A percentile compares a stretch with the other conserved stretches of the same genome.
phyloP scores from a whole-genome alignment of 805 yeast genomes.

The Saccharomycodes ludwigii region DNA sequence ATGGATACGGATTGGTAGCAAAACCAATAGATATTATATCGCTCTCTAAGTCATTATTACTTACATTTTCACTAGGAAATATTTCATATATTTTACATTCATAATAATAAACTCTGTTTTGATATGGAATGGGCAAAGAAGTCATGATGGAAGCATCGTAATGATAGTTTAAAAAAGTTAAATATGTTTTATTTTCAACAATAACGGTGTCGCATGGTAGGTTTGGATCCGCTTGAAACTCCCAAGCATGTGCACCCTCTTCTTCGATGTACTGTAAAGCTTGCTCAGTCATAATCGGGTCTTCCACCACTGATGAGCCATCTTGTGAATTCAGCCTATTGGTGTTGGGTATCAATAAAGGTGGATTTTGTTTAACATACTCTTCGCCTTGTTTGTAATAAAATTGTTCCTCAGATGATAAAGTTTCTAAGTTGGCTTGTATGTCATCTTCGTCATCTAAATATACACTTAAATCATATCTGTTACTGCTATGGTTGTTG shows the following conservation, averaged over 20 bases:
- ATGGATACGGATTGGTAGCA: slow-evolving; percentile 82
- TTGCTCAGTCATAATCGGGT: slow-evolving; percentile 24
- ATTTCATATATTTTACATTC: slow-evolving; percentile 74
- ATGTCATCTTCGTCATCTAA: slow-evolving; percentile 52
- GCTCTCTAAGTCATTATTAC: slow-evolving; percentile 21
- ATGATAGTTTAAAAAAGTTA: slow-evolving; percentile 42
- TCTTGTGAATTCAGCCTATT: background rate
- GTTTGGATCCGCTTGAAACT: slow-evolving; percentile 49
- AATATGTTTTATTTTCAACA: slow-evolving; percentile 54
- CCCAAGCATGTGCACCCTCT: slow-evolving; percentile 85
- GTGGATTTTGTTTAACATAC: slow-evolving; percentile 27
- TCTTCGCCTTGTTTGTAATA: slow-evolving; percentile 30
- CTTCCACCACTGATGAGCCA: slow-evolving; percentile 16
- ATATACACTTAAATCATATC: slow-evolving; percentile 36
- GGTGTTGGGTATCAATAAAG: slow-evolving; percentile 27
- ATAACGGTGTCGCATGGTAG: slow-evolving; percentile 42
- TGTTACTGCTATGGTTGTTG: slow-evolving; percentile 8
- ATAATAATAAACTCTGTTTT: slow-evolving; percentile 78
- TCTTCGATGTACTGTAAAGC: slow-evolving; percentile 52
- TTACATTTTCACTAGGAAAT: slow-evolving; percentile 38
- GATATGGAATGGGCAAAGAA: slow-evolving; percentile 73
- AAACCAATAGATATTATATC: slow-evolving; percentile 65
- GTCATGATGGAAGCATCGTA: slow-evolving; percentile 61
- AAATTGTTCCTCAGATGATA: slow-evolving; percentile 33
- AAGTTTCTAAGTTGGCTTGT: slow-evolving; percentile 47